These are phyloP conservation scores for Trebouxiophyceae sp. DNA, from an alignment of 163 green algal species.

Conservation along the genomic window DNA sequence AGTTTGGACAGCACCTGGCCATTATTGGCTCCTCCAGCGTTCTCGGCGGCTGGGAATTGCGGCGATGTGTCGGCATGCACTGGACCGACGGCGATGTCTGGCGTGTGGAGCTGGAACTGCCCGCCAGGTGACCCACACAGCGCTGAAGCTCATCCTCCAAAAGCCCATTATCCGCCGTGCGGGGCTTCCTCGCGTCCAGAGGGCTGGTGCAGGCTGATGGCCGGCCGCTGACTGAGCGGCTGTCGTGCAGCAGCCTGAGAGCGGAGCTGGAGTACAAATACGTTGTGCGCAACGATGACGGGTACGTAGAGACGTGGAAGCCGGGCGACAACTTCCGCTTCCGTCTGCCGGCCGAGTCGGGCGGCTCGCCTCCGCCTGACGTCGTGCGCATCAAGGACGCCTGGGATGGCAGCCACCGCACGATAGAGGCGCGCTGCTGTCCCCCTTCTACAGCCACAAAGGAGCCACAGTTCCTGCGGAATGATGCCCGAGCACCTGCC, in stretches of 20 bases:
- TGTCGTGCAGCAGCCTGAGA: neutral
- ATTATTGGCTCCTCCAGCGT: slow-evolving; percentile 29
- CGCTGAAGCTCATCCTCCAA: neutral
- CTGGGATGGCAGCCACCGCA: slow-evolving; percentile 30
- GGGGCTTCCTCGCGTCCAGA: too few relatives aligned
- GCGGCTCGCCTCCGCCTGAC: neutral
- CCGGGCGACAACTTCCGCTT: slow-evolving; percentile 26
- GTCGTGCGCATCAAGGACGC: slow-evolving; percentile 20
- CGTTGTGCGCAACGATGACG: slow-evolving; percentile 19
- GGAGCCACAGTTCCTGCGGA: too few relatives aligned
- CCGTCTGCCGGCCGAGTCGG: neutral
- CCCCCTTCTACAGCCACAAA: too few relatives aligned
- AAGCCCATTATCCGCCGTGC: too few relatives aligned
- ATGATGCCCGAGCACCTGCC: too few relatives aligned
- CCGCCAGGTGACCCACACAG: neutral
- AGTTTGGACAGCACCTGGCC: slow-evolving; percentile 42
- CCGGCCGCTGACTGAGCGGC: too few relatives aligned
- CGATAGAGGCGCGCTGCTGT: too few relatives aligned
- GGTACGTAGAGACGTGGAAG: slow-evolving; percentile 18
- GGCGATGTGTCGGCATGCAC: slow-evolving; percentile 19
- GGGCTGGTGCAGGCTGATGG: too few relatives aligned
- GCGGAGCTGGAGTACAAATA: slow-evolving; percentile 38
- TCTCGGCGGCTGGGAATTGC: slow-evolving; percentile 39
- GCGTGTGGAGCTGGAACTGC: slow-evolving; percentile 22
- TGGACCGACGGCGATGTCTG: slow-evolving; percentile 54